A percentile compares a stretch with the other conserved stretches of the same genome.
Conservation (phyloP, 2,329 filamentous ascomycete genomes). For the Trichoderma simmonsii region DNA sequence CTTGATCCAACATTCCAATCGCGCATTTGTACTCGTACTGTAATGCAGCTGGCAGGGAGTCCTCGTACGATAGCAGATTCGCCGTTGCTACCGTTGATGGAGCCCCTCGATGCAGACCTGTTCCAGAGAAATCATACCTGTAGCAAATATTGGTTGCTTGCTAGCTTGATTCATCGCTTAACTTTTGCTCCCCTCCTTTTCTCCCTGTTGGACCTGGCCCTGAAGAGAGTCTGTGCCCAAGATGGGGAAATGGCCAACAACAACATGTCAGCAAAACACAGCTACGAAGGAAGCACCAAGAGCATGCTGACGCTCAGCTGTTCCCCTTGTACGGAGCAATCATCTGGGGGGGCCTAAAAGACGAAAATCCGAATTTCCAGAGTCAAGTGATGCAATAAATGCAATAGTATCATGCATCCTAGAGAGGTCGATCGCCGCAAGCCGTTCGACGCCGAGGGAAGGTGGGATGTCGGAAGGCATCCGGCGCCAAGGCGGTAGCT, state of each 20-base stretch:
- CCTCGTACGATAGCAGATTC: neutral
- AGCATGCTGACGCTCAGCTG: neutral
- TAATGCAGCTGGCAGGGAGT: neutral
- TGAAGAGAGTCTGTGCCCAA: neutral
- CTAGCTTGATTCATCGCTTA: neutral
- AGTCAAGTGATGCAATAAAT: constrained; percentile 4
- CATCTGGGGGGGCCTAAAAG: neutral
- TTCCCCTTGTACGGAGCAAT: neutral
- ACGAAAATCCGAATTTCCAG: neutral
- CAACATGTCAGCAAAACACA: neutral
- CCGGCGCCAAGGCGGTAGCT: constrained; percentile 16
- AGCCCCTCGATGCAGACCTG: neutral
- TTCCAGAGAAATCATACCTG: neutral
- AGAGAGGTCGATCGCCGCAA: neutral
- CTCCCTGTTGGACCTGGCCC: neutral
- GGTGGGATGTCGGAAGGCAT: constrained; percentile 13
- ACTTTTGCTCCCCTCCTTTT: neutral
- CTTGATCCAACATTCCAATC: constrained; percentile 3
- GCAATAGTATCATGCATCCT: neutral
- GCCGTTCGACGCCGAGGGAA: neutral
- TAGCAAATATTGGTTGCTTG: neutral
- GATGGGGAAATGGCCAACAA: neutral
- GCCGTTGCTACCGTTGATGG: neutral
- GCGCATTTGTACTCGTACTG: neutral
- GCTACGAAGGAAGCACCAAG: neutral